Base-by-base conservation (phyloP, 306 rosid species). In the Trifolium pratense region DNA sequence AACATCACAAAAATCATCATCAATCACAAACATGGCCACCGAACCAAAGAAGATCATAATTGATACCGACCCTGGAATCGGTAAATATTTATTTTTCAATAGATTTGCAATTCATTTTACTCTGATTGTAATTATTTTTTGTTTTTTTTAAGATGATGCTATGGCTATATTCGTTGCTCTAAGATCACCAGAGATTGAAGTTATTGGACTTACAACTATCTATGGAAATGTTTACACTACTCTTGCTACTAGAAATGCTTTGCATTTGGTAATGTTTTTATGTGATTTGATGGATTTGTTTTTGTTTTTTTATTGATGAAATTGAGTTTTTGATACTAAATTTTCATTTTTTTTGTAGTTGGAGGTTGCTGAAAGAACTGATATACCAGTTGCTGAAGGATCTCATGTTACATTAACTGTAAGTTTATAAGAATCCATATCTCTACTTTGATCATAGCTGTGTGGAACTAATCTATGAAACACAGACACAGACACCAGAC, bases 301-400 rank as follows among this genome's bases (percentile, higher is more conserved):
- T 29, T 29, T 29, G 3, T 4, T 29, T 29, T 29, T 29, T 0
- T 29, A 29, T 29, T 29, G 32, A 26, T 79, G 37, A 49, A 42
- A 12, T 56, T 43, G 23, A 36, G 37, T 71, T 69, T 69, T 71
- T 53, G 7, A 46, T 15, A 11, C 32, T 76, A 51, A 31, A 51
- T 60, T 70, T 80, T 51, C 34, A 9, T 78, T 52, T 53, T 5
- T 86, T 53, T 5, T 86, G 75, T 62, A 93, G 98, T 86, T 93
- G 84, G 98, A 93, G 81, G 77, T 91, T 83, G 97, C 97, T 3
- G 97, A 83, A 72, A 88, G 98, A 81, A 84, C 91, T 42, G 98
- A 93, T 79, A 91, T 91, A 81, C 97, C 98, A 0, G 96, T 91
- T n/a, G 98, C 88, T 66, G 98, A 93, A 88, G 98, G 98, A 80